Evolutionary conservation across 2,329 filamentous ascomycete species (phyloP), one percentile per base, ranked within the genome.

Genomic region (Pseudogymnoascus sp.): DNA sequence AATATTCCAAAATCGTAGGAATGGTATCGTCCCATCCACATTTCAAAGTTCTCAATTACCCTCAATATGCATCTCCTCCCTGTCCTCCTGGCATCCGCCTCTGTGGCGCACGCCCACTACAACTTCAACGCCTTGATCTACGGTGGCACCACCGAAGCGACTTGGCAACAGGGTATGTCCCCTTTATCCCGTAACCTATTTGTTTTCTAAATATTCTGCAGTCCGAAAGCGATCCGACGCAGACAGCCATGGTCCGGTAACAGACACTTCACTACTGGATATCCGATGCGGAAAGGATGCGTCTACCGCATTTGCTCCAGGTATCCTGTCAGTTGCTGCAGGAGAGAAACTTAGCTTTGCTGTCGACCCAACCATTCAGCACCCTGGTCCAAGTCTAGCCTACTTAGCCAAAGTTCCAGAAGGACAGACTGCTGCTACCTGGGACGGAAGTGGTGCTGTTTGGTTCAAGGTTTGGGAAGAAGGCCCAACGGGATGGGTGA

Each of bases 361-460:
- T 19, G 63, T 64, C 7, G 63, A 64, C 71, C 73, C 72, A 67
- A 72, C 74, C 78, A 80, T 75, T 74, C 75, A 73, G 74, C 67
- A 64, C 12, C 60, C 55, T 43, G 59, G 61, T 43, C 62, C 67
- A 26, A 63, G 61, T 26, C 11, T 39, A 19, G 64, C 67, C 41
- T 70, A 70, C 62, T 49, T 70, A 58, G 68, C 68, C 23, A 70
- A 70, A 41, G 66, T 66, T 1, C 66, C 66, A 29, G 65, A 60
- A 11, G 45, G 45, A 55, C 3, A 55, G 45, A 65, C 65, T n/a
- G 67, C 65, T 33, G 63, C 65, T 23, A 63, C 64, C 33, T 69
- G 63, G 21, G 67, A 69, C 14, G 68, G 68, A 33, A 65, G 65
- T 33, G 68, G 68, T 7, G 35, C 45, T 14, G 66, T 66, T 11